A percentile compares a stretch with the other conserved stretches of the same genome.
These are phyloP conservation scores for Ceratocystis variospora DNA, from an alignment of 2,329 filamentous ascomycete genomes.

Conservation along the genomic window DNA sequence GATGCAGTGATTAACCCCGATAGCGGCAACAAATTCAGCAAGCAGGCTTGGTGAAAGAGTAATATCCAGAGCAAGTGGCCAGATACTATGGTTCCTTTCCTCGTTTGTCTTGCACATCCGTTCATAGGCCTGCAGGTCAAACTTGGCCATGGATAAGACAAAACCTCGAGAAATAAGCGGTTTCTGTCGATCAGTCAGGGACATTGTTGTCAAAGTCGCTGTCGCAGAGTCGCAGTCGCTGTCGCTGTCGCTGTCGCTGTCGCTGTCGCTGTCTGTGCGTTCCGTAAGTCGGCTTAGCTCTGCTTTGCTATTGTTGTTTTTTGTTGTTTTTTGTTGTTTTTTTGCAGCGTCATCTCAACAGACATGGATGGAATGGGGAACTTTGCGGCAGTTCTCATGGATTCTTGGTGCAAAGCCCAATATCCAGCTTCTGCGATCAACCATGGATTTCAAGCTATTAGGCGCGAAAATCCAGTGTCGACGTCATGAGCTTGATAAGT, in stretches of 20 bases:
- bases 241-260: background rate
- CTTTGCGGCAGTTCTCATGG: background rate
- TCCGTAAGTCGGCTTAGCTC: background rate
- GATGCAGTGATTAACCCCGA: background rate
- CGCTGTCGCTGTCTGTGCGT: conserved; percentile 4
- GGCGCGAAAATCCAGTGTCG: too few relatives aligned
- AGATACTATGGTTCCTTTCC: background rate
- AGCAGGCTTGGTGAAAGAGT: background rate
- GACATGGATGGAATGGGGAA: conserved; percentile 2
- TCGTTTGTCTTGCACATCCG: background rate
- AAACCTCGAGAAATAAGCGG: background rate
- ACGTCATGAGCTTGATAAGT: background rate
- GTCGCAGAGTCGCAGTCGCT: background rate
- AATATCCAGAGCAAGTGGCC: too few relatives aligned
- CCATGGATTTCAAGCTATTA: background rate
- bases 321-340: background rate
- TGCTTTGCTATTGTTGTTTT: background rate
- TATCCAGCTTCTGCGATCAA: background rate
- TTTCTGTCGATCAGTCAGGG: background rate
- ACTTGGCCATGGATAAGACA: background rate
- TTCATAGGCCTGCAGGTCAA: background rate
- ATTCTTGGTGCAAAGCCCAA: background rate
- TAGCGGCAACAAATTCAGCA: background rate
- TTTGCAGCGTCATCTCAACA: background rate
- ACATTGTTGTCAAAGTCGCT: background rate